A percentile compares a stretch with the other conserved stretches of the same genome.
phyloP scores from a whole-genome alignment of 1,284 basidiomycete species.

The Ceratobasidium sp. region DNA sequence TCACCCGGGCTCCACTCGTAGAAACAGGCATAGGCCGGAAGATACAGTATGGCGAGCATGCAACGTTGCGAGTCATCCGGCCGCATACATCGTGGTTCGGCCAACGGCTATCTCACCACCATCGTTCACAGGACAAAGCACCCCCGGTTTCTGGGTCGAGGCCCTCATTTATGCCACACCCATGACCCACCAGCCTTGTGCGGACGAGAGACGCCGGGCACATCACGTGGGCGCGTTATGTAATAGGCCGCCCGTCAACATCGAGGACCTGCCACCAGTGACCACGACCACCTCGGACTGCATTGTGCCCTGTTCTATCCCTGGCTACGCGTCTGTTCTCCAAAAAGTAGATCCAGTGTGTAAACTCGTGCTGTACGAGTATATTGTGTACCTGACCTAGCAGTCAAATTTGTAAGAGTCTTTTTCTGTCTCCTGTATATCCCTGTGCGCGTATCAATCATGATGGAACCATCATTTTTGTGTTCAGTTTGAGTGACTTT shows the following conservation, averaged over 20 bases:
- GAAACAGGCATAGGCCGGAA: not conserved
- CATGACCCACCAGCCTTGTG: too few species aligned
- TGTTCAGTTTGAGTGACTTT: constrained; percentile 29
- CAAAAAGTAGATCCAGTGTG: constrained; percentile 25
- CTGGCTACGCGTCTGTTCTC: constrained; percentile 25
- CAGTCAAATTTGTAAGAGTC: constrained; percentile 39
- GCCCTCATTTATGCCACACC: too few species aligned
- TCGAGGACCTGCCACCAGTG: constrained; percentile 20
- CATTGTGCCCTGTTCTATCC: constrained; percentile 7
- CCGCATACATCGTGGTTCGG: not conserved
- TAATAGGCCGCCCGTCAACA: constrained; percentile 24
- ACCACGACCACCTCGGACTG: constrained; percentile 30
- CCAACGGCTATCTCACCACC: not conserved
- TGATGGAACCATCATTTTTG: not conserved
- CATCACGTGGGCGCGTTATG: constrained; percentile 7
- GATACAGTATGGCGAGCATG: not conserved
- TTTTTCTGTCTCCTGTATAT: constrained; percentile 35
- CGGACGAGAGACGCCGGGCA: too few species aligned
- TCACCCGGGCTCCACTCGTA: not conserved
- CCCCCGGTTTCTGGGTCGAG: too few species aligned
- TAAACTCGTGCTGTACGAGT: constrained; percentile 40
- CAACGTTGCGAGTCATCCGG: not conserved
- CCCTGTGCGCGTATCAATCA: constrained; percentile 7
- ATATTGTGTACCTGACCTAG: constrained; percentile 38
- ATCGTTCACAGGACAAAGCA: too few species aligned